Evolutionary conservation across 345 rosid genomes (phyloP).

Genomic region (Populus alba): DNA sequence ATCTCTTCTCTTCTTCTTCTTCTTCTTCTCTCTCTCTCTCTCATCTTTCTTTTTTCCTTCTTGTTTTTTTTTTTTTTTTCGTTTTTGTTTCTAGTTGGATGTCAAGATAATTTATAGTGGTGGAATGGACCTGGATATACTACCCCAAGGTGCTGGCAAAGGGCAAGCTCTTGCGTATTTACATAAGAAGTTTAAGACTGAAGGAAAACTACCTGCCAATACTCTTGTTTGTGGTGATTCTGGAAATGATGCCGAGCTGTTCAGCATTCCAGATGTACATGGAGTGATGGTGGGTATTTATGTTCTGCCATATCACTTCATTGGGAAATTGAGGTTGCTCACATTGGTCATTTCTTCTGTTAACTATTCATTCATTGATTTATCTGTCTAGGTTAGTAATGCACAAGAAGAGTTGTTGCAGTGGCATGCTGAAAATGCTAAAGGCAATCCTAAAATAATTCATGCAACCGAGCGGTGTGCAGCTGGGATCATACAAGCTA

Average conservation of each 20-base stretch:
- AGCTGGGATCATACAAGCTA: slow-evolving; percentile 83
- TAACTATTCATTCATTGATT: background rate
- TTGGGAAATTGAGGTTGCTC: slow-evolving; percentile 1
- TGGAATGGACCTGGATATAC: slow-evolving; percentile 90
- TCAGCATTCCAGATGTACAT: slow-evolving; percentile 80
- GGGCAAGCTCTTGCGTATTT: slow-evolving; percentile 96
- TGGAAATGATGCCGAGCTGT: slow-evolving; percentile 96
- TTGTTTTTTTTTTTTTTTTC: too few species aligned
- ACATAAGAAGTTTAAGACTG: slow-evolving; percentile 63
- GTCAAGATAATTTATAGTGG: slow-evolving; percentile 93
- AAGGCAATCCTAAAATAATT: slow-evolving; percentile 68
- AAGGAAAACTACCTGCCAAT: slow-evolving; percentile 66
- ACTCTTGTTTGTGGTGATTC: slow-evolving; percentile 99
- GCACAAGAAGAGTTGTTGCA: slow-evolving; percentile 96
- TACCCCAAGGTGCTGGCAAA: slow-evolving; percentile 97
- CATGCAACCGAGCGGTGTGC: slow-evolving; percentile 93
- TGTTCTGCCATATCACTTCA: background rate
- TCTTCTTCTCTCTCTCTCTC: too few species aligned
- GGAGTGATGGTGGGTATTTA: slow-evolving; percentile 79
- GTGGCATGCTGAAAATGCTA: slow-evolving; percentile 89
- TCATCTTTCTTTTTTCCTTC: too few species aligned
- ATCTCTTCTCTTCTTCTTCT: background rate
- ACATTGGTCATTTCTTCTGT: background rate
- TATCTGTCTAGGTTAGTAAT: slow-evolving; percentile 63
- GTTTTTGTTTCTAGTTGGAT: slow-evolving; percentile 54